Evolutionary conservation across 2,329 filamentous ascomycete genomes (phyloP).

Genomic region (Botrytis galanthina): DNA sequence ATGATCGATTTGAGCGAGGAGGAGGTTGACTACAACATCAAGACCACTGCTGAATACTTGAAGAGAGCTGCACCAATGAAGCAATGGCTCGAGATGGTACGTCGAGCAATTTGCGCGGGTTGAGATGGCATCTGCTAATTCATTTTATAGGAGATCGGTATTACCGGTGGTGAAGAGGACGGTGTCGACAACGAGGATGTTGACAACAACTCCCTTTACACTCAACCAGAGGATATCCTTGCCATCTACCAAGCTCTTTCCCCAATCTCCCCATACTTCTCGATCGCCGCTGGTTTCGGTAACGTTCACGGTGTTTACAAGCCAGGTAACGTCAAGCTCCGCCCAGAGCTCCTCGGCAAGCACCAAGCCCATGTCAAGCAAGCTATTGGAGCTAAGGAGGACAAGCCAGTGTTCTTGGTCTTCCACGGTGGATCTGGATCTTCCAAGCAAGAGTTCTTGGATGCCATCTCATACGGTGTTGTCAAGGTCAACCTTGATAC

Average conservation of each 20-base stretch:
- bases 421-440: constrained; percentile 98
- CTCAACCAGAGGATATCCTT: constrained; percentile 94
- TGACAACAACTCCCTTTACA: constrained; percentile 96
- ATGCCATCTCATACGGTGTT: constrained; percentile 89
- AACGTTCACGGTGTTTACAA: constrained; percentile 99
- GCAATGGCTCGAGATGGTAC: constrained; percentile 98
- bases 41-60: constrained; percentile 89
- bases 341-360: constrained; percentile 93
- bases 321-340: constrained; percentile 93
- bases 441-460: constrained; percentile 82
- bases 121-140: constrained; percentile 14
- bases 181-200: constrained; percentile 98
- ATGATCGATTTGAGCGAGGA: constrained; percentile 99
- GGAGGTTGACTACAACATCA: constrained; percentile 82
- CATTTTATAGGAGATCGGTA: constrained; percentile 67
- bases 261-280: constrained; percentile 92
- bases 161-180: constrained; percentile 96
- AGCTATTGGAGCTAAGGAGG: constrained; percentile 66
- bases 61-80: constrained; percentile 95
- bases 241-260: constrained; percentile 84
- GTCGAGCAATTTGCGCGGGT: constrained; percentile 23
- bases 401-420: constrained; percentile 97
- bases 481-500: constrained; percentile 99
- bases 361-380: constrained; percentile 91
- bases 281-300: constrained; percentile 95